A percentile compares a stretch with the other conserved stretches of the same genome.
phyloP scores from a whole-genome alignment of 495 filamentous ascomycete species.

The Talaromyces adpressus region DNA sequence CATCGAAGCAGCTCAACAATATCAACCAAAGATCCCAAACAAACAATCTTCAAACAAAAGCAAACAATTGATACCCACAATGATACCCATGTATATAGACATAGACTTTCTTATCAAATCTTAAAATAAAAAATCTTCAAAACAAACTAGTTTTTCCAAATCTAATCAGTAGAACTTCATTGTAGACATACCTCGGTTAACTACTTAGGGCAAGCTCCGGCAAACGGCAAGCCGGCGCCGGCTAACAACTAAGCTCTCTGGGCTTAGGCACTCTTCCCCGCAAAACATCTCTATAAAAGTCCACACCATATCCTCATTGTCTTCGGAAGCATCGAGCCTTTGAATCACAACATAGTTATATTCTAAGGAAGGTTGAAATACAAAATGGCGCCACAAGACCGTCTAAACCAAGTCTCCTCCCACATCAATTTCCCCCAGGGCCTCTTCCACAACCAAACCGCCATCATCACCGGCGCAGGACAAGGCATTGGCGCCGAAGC shows the following conservation, averaged over 20 bases:
- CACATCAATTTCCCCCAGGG: constrained; percentile 78
- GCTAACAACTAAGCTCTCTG: not conserved
- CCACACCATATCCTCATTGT: not conserved
- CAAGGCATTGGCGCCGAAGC: constrained; percentile 86
- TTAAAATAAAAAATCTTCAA: not conserved
- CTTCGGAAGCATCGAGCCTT: not conserved
- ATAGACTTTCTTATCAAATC: not conserved
- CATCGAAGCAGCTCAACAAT: not conserved
- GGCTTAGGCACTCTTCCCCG: not conserved
- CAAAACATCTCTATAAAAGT: not conserved
- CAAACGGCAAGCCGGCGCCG: not conserved
- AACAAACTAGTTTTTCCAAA: not conserved
- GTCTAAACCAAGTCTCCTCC: constrained; percentile 59
- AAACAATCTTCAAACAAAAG: not conserved
- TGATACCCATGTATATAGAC: not conserved
- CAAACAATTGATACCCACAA: not conserved
- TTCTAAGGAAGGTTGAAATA: not conserved
- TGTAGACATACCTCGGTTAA: not conserved
- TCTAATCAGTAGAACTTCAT: not conserved
- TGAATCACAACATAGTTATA: not conserved
- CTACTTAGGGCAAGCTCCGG: not conserved
- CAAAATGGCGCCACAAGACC: constrained; percentile 38
- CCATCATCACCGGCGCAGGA: constrained; percentile 81
- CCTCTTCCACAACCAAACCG: constrained; percentile 69
- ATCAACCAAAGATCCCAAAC: not conserved